These are phyloP conservation scores for Lathyrus tuberosus DNA, from an alignment of 306 rosid genomes.

Conservation along the genomic window DNA sequence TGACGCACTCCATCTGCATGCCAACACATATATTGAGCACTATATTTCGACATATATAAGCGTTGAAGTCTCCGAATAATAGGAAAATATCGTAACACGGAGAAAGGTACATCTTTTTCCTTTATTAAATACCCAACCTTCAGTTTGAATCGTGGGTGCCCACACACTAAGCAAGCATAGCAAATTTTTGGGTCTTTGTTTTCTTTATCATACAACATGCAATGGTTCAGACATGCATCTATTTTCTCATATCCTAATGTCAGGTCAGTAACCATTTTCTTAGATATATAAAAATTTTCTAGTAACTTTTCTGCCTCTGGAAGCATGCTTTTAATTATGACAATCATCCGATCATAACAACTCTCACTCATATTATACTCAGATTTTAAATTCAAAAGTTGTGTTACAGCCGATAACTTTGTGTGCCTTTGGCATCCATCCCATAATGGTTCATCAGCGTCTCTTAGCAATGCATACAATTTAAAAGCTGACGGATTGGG, in stretches of 20 bases:
- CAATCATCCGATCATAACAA: neutral
- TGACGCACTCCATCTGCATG: slow-evolving; percentile 18
- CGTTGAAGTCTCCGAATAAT: neutral
- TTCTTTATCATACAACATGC: slow-evolving; percentile 2
- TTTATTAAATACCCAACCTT: no score
- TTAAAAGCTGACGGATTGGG: neutral
- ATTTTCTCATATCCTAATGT: slow-evolving; percentile 3
- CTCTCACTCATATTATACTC: no score
- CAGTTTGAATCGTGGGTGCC: no score
- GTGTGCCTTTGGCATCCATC: neutral
- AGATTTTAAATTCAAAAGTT: slow-evolving; percentile 5
- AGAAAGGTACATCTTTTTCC: no score
- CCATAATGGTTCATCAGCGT: neutral
- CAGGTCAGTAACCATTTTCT: neutral
- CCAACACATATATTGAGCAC: slow-evolving; percentile 12
- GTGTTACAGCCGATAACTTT: neutral
- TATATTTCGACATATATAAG: neutral
- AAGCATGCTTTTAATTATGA: slow-evolving; percentile 11
- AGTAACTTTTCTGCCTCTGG: neutral
- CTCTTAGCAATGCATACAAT: neutral
- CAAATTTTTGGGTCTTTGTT: neutral
- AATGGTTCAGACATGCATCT: neutral
- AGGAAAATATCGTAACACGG: neutral
- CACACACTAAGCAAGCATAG: no score
- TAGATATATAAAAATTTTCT: no score